Percentiles rank a stretch among this genome's conserved stretches.
Evolutionary conservation across 202 grass and related monocot species (phyloP).

Genomic region (Setaria italica): DNA sequence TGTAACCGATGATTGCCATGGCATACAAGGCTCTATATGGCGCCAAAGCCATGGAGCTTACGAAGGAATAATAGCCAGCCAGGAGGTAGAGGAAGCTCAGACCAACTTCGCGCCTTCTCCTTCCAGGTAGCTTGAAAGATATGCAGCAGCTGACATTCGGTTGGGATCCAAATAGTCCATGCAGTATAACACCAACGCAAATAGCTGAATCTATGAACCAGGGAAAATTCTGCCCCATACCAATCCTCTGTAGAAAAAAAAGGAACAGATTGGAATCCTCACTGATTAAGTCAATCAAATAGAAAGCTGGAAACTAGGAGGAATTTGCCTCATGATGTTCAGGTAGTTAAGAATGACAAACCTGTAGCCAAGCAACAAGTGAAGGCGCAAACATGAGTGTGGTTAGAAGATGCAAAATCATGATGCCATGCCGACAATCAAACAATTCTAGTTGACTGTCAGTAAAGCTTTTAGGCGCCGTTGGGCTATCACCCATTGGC

Average conservation of each 20-base stretch:
- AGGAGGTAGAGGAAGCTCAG: slow-evolving; percentile 82
- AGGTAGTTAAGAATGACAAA: slow-evolving; percentile 43
- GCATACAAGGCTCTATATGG: slow-evolving; percentile 84
- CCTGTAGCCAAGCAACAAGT: slow-evolving; percentile 94
- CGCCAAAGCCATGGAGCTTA: slow-evolving; percentile 62
- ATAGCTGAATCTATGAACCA: slow-evolving; percentile 80
- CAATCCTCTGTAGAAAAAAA: slow-evolving; percentile 72
- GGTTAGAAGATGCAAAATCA: slow-evolving; percentile 88
- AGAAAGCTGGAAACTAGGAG: slow-evolving; percentile 17
- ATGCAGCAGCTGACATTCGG: slow-evolving; percentile 59
- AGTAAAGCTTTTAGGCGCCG: slow-evolving; percentile 76
- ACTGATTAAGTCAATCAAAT: not conserved
- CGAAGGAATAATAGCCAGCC: slow-evolving; percentile 80
- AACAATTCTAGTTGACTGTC: slow-evolving; percentile 89
- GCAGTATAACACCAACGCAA: slow-evolving; percentile 85
- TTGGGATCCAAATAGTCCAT: slow-evolving; percentile 76
- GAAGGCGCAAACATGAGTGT: slow-evolving; percentile 90
- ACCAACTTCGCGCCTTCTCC: slow-evolving; percentile 58
- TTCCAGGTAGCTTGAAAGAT: slow-evolving; percentile 63
- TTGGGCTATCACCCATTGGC: slow-evolving; percentile 76
- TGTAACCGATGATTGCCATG: slow-evolving; percentile 61
- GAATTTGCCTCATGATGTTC: slow-evolving; percentile 31
- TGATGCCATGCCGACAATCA: slow-evolving; percentile 75
- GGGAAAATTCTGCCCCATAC: slow-evolving; percentile 86
- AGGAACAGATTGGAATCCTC: not conserved